Conservation (phyloP, 192 early-diverging fungal genomes). For the Physocladia obscura region DNA sequence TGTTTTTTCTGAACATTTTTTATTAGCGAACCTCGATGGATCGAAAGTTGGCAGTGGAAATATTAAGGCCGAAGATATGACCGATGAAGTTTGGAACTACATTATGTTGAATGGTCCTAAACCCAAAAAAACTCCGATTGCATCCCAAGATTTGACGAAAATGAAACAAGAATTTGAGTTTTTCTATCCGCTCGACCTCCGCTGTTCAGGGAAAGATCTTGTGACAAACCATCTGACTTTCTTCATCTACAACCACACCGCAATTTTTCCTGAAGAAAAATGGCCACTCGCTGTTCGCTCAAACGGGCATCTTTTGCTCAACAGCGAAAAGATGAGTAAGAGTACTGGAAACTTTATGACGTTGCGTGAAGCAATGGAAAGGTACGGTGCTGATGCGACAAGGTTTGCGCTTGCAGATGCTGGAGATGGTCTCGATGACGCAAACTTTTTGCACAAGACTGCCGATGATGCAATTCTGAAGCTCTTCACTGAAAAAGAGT, state of each 20-base stretch:
- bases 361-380: slow-evolving; percentile 71
- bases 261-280: slow-evolving; percentile 85
- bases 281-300: slow-evolving; percentile 87
- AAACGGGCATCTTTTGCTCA: slow-evolving; percentile 95
- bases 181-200: slow-evolving; percentile 97
- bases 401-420: slow-evolving; percentile 94
- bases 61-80: slow-evolving; percentile 83
- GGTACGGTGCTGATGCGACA: slow-evolving; percentile 95
- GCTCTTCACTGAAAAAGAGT: slow-evolving; percentile 86
- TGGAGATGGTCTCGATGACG: slow-evolving; percentile 94
- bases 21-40: slow-evolving; percentile 79
- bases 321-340: slow-evolving; percentile 97
- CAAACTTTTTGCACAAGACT: slow-evolving; percentile 94
- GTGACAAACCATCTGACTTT: slow-evolving; percentile 98
- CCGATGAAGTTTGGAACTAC: slow-evolving; percentile 89
- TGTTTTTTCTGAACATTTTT: neutral
- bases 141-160: slow-evolving; percentile 67
- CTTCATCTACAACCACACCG: slow-evolving; percentile 93
- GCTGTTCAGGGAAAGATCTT: slow-evolving; percentile 94
- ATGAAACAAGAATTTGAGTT: slow-evolving; percentile 91
- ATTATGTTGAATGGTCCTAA: slow-evolving; percentile 73
- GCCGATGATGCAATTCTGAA: slow-evolving; percentile 95
- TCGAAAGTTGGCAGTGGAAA: slow-evolving; percentile 71
- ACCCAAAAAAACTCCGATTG: slow-evolving; percentile 56
- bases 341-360: slow-evolving; percentile 95